A percentile compares a stretch with the other conserved stretches of the same genome.
Evolutionary conservation across 2,329 filamentous ascomycete genomes (phyloP).

Genomic region (Juglanconis juglandina): DNA sequence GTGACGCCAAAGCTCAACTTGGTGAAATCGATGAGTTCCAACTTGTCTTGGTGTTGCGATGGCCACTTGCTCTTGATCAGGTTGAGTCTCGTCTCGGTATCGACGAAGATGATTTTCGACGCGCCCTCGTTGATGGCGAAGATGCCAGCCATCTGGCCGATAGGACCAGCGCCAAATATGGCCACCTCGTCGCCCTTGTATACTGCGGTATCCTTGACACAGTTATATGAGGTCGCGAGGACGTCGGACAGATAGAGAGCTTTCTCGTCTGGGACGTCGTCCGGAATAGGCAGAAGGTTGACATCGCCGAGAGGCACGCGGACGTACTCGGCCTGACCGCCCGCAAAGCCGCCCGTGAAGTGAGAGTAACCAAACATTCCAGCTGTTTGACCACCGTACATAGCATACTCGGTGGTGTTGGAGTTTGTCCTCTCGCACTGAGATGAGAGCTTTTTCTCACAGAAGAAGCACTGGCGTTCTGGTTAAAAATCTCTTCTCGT

Average conservation of each 20-base stretch:
- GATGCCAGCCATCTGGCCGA: conserved; percentile 78
- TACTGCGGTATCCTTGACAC: conserved; percentile 80
- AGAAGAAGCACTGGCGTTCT: conserved; percentile 62
- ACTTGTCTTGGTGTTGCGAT: conserved; percentile 43
- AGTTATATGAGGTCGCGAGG: conserved; percentile 74
- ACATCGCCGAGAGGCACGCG: conserved; percentile 77
- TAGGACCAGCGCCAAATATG: conserved; percentile 81
- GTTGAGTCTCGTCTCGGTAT: conserved; percentile 67
- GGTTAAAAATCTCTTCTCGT: neutral
- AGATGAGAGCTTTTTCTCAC: conserved; percentile 72
- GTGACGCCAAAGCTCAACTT: conserved; percentile 56
- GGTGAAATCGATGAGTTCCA: conserved; percentile 69
- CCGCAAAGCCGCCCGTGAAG: conserved; percentile 82
- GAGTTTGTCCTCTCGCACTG: conserved; percentile 78
- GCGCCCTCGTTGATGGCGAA: conserved; percentile 76
- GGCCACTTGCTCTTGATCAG: conserved; percentile 63
- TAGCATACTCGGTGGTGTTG: conserved; percentile 65
- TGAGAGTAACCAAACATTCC: conserved; percentile 73
- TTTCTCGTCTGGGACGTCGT: conserved; percentile 80
- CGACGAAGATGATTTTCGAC: conserved; percentile 72
- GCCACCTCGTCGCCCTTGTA: conserved; percentile 73
- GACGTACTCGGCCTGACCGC: conserved; percentile 84
- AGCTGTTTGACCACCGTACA: conserved; percentile 76
- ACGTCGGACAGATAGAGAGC: conserved; percentile 79
- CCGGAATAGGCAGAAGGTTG: conserved; percentile 76